Evolutionary conservation across 1,139 yeast species (phyloP), one percentile per base, ranked within the genome.

Genomic region (Meyerozyma elateridarum): DNA sequence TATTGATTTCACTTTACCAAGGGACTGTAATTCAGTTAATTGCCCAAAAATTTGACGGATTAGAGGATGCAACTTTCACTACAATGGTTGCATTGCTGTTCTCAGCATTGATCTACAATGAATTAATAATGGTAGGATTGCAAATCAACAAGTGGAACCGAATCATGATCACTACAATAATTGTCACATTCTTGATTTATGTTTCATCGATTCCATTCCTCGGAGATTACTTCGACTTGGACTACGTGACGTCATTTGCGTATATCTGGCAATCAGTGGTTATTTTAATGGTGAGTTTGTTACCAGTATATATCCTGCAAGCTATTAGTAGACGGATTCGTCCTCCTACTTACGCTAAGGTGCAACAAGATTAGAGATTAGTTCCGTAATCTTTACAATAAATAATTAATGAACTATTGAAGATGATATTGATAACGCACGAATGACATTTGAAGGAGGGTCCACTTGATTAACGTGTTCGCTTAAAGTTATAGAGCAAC

Each of bases 331-430:
- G 95, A 40, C 76, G 69, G 43, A 57, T 93, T 36, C 76, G 88
- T 43, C 98, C 98, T 6, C 98, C 98, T 25, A 88, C 85, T 52
- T 91, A 93, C 56, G 97, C 97, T n/a, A 91, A 91, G 54, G 97
- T 91, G 31, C 96, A 85, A 55, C 93, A 81, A 41, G 78, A 61
- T 38, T 63, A 48, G 22, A 16, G 5, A 7, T 20, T n/a, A 11
- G 17, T 24, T 15, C 13, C 7, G n/a, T n/a, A 6, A 24, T 2
- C 15, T 11, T 24, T n/a, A n/a, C 27, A 24, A 9, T 12, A 15
- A 11, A 17, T n/a, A 8, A 15, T 11, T 25, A 13, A n/a, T 27
- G 12, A 21, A 11, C 11, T 5, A 7, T 21, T 8, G 12, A 21
- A 11, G n/a, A n/a, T 21, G 6, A 8, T 7, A 21, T 21, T 7